Percentiles rank a stretch among this genome's conserved stretches.
Evolutionary conservation across 371 early-diverging fungal species (phyloP).

Genomic region (Apophysomyces variabilis): DNA sequence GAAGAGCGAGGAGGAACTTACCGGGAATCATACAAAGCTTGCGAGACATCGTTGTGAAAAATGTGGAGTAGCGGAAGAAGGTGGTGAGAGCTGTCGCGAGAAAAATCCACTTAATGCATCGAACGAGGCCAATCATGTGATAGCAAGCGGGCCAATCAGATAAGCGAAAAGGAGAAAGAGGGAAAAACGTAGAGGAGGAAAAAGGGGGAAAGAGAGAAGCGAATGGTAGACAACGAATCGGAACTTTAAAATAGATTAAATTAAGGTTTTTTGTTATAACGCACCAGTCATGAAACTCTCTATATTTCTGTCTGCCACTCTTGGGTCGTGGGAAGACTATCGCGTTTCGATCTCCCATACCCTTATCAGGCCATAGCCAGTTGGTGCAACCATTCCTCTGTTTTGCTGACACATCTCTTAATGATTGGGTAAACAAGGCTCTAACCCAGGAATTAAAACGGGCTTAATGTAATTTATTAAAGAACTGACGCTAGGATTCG

Average conservation of each 20-base stretch:
- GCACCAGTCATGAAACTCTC: too few species aligned
- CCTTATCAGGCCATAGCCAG: too few species aligned
- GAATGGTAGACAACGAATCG: conserved; percentile 1
- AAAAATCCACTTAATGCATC: conserved; percentile 12
- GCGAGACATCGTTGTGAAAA: conserved; percentile 32
- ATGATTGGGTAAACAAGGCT: too few species aligned
- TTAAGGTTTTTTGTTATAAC: neutral
- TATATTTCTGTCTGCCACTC: neutral
- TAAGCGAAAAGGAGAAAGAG: neutral
- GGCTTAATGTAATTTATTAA: too few species aligned
- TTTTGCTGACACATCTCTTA: too few species aligned
- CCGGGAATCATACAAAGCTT: conserved; percentile 94
- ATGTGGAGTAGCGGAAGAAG: conserved; percentile 9
- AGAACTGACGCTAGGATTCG: too few species aligned
- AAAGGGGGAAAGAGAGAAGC: neutral
- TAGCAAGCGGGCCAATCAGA: neutral
- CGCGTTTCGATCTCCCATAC: too few species aligned
- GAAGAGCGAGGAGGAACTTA: conserved; percentile 29
- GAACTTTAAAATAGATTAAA: neutral
- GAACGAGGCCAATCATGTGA: conserved; percentile 7
- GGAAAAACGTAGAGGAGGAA: conserved; percentile 11
- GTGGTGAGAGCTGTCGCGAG: conserved; percentile 6
- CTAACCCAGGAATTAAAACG: too few species aligned
- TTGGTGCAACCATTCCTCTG: too few species aligned
- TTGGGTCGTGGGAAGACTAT: too few species aligned